Percentiles rank a stretch among this genome's conserved stretches.
phyloP scores from a whole-genome alignment of 257 asterid genomes.

The Solanum clarkiae region DNA sequence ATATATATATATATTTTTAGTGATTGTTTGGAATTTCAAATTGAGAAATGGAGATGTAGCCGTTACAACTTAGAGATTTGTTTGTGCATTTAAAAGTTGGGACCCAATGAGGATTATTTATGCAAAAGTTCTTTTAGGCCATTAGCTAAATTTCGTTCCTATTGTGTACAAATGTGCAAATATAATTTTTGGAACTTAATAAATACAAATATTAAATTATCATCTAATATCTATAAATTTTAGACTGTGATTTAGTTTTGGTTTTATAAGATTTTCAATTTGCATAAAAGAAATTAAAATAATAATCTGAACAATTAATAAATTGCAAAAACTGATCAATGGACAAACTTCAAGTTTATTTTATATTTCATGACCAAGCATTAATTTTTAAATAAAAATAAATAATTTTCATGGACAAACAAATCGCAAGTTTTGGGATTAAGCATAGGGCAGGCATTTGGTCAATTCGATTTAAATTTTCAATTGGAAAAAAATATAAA shows the following conservation, averaged over 20 bases:
- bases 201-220: too few relatives aligned
- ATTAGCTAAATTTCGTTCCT: not conserved
- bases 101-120: too few relatives aligned
- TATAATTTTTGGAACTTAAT: not conserved
- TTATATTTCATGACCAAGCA: too few relatives aligned
- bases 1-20: not conserved
- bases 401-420: too few relatives aligned
- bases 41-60: constrained; percentile 8
- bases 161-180: not conserved
- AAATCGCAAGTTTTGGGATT: too few relatives aligned
- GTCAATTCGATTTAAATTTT: too few relatives aligned
- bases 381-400: too few relatives aligned
- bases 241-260: too few relatives aligned
- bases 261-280: too few relatives aligned
- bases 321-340: not conserved
- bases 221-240: too few relatives aligned
- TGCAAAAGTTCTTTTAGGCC: not conserved
- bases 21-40: constrained; percentile 1
- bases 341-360: not conserved
- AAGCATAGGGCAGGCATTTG: too few relatives aligned
- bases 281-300: too few relatives aligned
- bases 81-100: not conserved
- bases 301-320: not conserved
- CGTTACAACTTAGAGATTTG: constrained; percentile 7
- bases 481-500: not conserved